phyloP scores from a whole-genome alignment of 495 filamentous ascomycete species.

The Letharia columbiana region DNA sequence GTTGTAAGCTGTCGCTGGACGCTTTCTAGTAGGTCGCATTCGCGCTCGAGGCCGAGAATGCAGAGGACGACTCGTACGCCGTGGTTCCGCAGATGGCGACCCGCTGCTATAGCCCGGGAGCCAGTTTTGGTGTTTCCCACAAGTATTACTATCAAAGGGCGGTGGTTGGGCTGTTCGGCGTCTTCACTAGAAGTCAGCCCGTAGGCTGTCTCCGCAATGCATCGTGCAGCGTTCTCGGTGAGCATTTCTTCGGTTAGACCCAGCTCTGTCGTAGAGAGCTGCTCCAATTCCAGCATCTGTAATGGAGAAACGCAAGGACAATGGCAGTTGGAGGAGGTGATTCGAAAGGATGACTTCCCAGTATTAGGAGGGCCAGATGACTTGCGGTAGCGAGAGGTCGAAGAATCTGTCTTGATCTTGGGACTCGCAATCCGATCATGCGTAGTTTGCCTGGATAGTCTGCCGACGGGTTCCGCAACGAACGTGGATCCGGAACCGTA shows the following conservation, averaged over 20 bases:
- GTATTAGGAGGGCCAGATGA: conserved; percentile 27
- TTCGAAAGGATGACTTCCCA: conserved; percentile 34
- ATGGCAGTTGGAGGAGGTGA: conserved; percentile 55
- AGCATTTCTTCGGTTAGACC: conserved; percentile 83
- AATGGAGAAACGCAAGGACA: conserved; percentile 76
- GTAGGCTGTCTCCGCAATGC: conserved; percentile 76
- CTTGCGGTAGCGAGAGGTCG: conserved; percentile 25
- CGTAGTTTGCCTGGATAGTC: conserved; percentile 6
- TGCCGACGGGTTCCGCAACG: conserved; percentile 9
- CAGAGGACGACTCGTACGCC: conserved; percentile 70
- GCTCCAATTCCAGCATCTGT: conserved; percentile 85
- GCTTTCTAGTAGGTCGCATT: conserved; percentile 64
- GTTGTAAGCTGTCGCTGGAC: conserved; percentile 66
- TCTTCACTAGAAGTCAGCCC: conserved; percentile 37
- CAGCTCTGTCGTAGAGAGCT: conserved; percentile 72
- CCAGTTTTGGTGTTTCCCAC: conserved; percentile 85
- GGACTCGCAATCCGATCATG: conserved; percentile 37
- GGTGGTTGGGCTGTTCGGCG: conserved; percentile 27
- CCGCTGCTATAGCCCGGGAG: conserved; percentile 73
- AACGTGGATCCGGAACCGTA: conserved; percentile 10
- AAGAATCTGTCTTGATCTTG: conserved; percentile 29
- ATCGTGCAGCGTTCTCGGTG: conserved; percentile 80
- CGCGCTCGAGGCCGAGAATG: conserved; percentile 69
- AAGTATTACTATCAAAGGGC: conserved; percentile 65
- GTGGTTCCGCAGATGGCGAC: conserved; percentile 75